Evolutionary conservation across 2,329 filamentous ascomycete genomes (phyloP).

Genomic region (Colletotrichum sp.): DNA sequence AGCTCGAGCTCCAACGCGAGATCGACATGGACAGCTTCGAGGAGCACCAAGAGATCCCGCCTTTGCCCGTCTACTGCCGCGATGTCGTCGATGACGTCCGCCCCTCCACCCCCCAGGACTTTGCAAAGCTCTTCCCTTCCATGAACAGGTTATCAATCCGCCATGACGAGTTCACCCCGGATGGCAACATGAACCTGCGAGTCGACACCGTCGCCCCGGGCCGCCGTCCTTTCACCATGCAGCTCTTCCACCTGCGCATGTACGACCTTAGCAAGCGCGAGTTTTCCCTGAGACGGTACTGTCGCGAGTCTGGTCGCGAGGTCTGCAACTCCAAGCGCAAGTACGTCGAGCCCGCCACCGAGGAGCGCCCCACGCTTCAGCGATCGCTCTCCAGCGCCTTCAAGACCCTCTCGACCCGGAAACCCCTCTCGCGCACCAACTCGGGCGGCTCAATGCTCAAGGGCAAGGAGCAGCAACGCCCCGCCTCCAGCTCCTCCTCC

Average conservation of each 20-base stretch:
- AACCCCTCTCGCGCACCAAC: constrained; percentile 39
- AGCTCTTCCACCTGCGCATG: constrained; percentile 94
- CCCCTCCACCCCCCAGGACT: constrained; percentile 81
- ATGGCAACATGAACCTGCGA: constrained; percentile 96
- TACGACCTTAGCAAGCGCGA: constrained; percentile 85
- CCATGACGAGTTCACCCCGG: constrained; percentile 87
- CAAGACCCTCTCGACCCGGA: constrained; percentile 46
- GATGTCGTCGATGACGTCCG: constrained; percentile 71
- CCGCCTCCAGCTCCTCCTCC: constrained; percentile 39
- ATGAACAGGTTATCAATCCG: constrained; percentile 80
- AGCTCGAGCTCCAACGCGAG: constrained; percentile 40
- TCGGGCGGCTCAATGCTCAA: constrained; percentile 36
- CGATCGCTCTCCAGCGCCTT: constrained; percentile 55
- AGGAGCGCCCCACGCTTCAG: constrained; percentile 46
- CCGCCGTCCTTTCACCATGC: constrained; percentile 69
- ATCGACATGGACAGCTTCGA: constrained; percentile 38
- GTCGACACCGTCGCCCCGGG: constrained; percentile 78
- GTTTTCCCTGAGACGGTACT: constrained; percentile 91
- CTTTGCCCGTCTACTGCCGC: constrained; percentile 63
- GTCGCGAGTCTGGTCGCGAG: constrained; percentile 89
- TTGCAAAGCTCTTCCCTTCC: constrained; percentile 86
- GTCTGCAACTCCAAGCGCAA: constrained; percentile 85
- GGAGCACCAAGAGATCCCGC: constrained; percentile 45
- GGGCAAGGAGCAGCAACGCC: constrained; percentile 30
- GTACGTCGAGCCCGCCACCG: constrained; percentile 60